Evolutionary conservation across 495 filamentous ascomycete species (phyloP).

Genomic region (Xylaria bambusicola): DNA sequence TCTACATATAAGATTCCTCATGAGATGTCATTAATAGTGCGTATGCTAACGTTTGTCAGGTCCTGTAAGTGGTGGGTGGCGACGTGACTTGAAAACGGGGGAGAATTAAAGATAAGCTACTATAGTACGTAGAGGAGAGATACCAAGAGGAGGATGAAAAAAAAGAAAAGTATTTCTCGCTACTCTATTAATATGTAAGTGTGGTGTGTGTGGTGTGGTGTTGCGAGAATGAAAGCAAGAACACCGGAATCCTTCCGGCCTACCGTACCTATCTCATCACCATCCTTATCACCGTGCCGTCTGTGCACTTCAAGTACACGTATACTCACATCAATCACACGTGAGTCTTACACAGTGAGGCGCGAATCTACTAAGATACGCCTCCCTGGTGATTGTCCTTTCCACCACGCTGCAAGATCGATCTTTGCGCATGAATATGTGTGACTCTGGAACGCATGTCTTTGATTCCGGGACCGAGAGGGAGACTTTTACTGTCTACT

Average conservation of each 20-base stretch:
- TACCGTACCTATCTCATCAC: neutral
- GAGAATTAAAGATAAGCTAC: no score
- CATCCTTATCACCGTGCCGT: neutral
- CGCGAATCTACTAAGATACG: no score
- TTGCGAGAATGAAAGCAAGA: no score
- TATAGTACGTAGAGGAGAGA: neutral
- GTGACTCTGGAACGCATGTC: neutral
- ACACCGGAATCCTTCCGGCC: slow-evolving; percentile 5
- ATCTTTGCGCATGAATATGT: slow-evolving; percentile 1
- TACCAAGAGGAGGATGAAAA: neutral
- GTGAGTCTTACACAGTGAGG: neutral
- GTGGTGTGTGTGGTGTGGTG: no score
- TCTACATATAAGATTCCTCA: no score
- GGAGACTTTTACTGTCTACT: no score
- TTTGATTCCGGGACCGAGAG: slow-evolving; percentile 11
- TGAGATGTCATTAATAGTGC: no score
- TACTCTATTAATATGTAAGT: neutral
- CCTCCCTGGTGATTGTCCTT: neutral
- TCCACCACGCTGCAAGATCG: slow-evolving; percentile 4
- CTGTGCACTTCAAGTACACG: no score
- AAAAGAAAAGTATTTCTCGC: slow-evolving; percentile 1
- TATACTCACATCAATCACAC: no score
- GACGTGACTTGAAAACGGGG: no score
- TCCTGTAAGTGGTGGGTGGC: no score
- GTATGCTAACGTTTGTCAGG: no score